Percentiles rank a stretch among this genome's conserved stretches.
phyloP scores from a whole-genome alignment of 2,329 filamentous ascomycete species.

The Fusarium solani-melongenae region DNA sequence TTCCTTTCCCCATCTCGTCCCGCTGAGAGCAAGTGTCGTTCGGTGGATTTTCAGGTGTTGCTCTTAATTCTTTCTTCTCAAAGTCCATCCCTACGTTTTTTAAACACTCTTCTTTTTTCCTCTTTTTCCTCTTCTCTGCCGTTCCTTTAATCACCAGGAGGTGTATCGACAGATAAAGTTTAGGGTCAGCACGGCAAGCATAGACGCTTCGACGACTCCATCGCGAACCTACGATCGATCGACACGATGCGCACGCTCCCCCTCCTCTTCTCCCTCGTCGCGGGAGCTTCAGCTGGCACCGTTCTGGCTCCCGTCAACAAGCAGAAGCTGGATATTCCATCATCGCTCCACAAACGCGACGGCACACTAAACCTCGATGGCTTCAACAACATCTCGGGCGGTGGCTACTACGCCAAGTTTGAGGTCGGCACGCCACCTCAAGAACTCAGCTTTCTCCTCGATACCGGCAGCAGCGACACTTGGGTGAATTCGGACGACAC shows the following conservation, averaged over 20 bases:
- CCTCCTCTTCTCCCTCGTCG: conserved; percentile 31
- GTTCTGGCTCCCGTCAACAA: conserved; percentile 37
- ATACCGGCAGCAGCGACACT: conserved; percentile 73
- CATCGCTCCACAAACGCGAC: conserved; percentile 41
- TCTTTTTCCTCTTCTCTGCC: background rate
- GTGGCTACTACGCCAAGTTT: conserved; percentile 68
- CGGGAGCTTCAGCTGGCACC: conserved; percentile 40
- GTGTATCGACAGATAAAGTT: background rate
- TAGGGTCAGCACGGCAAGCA: background rate
- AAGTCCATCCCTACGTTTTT: background rate
- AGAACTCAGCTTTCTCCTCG: conserved; percentile 64
- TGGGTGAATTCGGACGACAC: conserved; percentile 71
- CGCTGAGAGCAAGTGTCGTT: background rate
- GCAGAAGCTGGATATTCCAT: conserved; percentile 11
- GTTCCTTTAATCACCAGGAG: background rate
- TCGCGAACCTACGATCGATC: background rate
- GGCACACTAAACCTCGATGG: conserved; percentile 48
- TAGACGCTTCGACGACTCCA: background rate
- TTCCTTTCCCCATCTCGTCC: background rate
- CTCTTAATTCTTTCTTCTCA: background rate
- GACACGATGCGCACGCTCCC: conserved; percentile 29
- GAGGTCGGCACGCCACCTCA: conserved; percentile 70
- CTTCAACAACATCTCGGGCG: conserved; percentile 65
- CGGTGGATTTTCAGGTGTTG: background rate
- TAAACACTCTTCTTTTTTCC: background rate